Conservation (phyloP, 805 yeast genomes). For the Pichia thaimueangensis region DNA sequence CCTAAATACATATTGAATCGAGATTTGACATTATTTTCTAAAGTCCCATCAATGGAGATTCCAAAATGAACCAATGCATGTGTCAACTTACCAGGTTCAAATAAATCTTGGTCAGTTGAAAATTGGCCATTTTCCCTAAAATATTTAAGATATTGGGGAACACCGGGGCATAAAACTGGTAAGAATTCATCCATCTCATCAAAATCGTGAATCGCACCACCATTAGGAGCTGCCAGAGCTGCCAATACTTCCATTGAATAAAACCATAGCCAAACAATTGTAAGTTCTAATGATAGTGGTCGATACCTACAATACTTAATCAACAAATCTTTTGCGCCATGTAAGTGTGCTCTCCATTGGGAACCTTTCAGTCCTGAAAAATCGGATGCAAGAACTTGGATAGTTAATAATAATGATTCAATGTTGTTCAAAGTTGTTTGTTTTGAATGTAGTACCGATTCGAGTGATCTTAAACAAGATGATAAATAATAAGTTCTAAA, state of each 20-base stretch:
- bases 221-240: slow-evolving; percentile 48
- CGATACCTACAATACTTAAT: slow-evolving; percentile 29
- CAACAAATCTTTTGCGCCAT: slow-evolving; percentile 62
- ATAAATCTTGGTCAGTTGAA: not conserved
- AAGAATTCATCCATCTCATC: slow-evolving; percentile 40
- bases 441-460: slow-evolving; percentile 40
- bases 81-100: slow-evolving; percentile 16
- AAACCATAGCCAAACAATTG: slow-evolving; percentile 48
- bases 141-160: slow-evolving; percentile 6
- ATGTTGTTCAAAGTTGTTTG: slow-evolving; percentile 44
- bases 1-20: slow-evolving; percentile 29
- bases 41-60: slow-evolving; percentile 25
- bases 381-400: slow-evolving; percentile 58
- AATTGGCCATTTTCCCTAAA: slow-evolving; percentile 1
- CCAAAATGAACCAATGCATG: slow-evolving; percentile 24
- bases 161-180: slow-evolving; percentile 19
- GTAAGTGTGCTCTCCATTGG: slow-evolving; percentile 62
- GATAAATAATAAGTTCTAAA: slow-evolving; percentile 56
- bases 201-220: slow-evolving; percentile 51
- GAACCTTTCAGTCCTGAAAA: slow-evolving; percentile 53
- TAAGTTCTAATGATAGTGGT: slow-evolving; percentile 30
- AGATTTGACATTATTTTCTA: slow-evolving; percentile 6
- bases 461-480: slow-evolving; percentile 56
- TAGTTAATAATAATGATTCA: slow-evolving; percentile 64
- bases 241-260: slow-evolving; percentile 57